Conservation (phyloP, 2,329 filamentous ascomycete genomes). For the Fusarium guadeloupense region DNA sequence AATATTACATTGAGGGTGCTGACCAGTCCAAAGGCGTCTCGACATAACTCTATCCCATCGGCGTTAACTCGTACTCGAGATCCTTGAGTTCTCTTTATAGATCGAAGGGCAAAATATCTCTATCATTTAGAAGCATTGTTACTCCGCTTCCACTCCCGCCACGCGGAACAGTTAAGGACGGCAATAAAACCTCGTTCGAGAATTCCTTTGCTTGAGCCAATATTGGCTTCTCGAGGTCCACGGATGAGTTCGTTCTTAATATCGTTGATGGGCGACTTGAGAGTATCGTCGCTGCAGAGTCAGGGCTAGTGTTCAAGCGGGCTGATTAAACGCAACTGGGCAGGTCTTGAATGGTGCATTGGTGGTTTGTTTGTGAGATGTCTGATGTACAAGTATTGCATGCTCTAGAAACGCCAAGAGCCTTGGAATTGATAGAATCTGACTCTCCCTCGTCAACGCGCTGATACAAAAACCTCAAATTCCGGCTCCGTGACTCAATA, state of each 20-base stretch:
- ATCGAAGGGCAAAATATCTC: slow-evolving; percentile 15
- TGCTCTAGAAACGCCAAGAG: too few relatives aligned
- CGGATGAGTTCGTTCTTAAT: slow-evolving; percentile 22
- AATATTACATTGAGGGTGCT: background rate
- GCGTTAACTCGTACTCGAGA: slow-evolving; percentile 10
- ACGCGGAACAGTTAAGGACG: slow-evolving; percentile 17
- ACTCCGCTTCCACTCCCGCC: background rate
- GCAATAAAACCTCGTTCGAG: slow-evolving; percentile 22
- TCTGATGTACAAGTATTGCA: too few relatives aligned
- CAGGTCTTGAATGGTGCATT: too few relatives aligned
- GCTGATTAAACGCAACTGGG: background rate
- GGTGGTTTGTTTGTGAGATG: too few relatives aligned
- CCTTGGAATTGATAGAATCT: too few relatives aligned
- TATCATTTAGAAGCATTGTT: slow-evolving; percentile 5
- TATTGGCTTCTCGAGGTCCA: background rate
- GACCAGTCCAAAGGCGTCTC: background rate
- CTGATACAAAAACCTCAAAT: too few relatives aligned
- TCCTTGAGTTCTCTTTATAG: slow-evolving; percentile 17
- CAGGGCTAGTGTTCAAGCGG: background rate
- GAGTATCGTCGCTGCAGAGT: slow-evolving; percentile 4
- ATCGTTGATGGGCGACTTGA: slow-evolving; percentile 18
- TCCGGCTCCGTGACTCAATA: too few relatives aligned
- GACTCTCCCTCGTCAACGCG: too few relatives aligned
- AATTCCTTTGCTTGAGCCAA: slow-evolving; percentile 12
- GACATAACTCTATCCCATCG: slow-evolving; percentile 18